Conservation (phyloP, 257 asterid genomes). For the Scutellaria baicalensis region DNA sequence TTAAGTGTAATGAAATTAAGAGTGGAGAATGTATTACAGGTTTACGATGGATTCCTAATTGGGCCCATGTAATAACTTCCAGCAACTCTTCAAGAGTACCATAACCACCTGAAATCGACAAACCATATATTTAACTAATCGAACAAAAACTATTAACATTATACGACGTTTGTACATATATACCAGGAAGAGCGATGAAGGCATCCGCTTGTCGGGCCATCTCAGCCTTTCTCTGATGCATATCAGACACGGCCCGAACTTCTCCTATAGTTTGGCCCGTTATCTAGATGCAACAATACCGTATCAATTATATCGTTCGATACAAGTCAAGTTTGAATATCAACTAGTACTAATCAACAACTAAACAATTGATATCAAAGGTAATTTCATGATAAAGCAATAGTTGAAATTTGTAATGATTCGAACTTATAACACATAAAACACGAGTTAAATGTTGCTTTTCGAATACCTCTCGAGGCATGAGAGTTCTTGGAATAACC, state of each 20-base stretch:
- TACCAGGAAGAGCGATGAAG: slow-evolving; percentile 96
- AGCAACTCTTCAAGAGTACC: slow-evolving; percentile 97
- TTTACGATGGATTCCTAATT: slow-evolving; percentile 87
- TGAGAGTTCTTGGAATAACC: slow-evolving; percentile 84
- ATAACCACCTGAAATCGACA: slow-evolving; percentile 61
- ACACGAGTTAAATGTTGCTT: neutral
- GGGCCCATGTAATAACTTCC: slow-evolving; percentile 99
- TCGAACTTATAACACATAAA: too few relatives aligned
- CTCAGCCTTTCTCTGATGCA: slow-evolving; percentile 96
- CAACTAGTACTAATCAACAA: too few relatives aligned
- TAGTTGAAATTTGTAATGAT: neutral
- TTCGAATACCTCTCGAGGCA: slow-evolving; percentile 82
- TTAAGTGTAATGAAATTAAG: neutral
- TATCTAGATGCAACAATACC: slow-evolving; percentile 29
- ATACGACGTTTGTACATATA: neutral
- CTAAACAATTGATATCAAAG: too few relatives aligned
- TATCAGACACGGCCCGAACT: slow-evolving; percentile 76
- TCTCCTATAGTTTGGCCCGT: slow-evolving; percentile 80
- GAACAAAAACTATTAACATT: neutral
- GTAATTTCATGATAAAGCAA: too few relatives aligned
- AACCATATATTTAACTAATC: neutral
- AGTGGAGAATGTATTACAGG: slow-evolving; percentile 46
- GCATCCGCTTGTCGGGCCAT: slow-evolving; percentile 98
- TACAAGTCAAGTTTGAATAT: too few relatives aligned
- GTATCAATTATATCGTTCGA: neutral